Conservation (phyloP, 177 flowering plant species). For the Vitis hybrid region DNA sequence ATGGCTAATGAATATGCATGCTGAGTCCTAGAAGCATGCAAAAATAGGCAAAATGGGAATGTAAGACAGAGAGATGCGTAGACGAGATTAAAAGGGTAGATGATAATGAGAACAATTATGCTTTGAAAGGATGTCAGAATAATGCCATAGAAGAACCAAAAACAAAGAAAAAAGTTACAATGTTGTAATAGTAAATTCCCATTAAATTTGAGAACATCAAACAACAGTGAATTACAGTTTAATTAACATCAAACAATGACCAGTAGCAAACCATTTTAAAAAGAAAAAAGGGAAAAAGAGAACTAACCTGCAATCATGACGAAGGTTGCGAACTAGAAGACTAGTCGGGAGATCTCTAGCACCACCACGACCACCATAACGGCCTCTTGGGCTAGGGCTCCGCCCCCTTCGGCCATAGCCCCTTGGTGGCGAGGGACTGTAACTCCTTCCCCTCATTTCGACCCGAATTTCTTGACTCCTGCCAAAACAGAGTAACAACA, state of each 20-base stretch:
- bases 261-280: background rate
- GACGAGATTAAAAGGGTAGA: no score
- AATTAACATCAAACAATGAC: background rate
- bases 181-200: no score
- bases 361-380: constrained; percentile 33
- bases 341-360: constrained; percentile 49
- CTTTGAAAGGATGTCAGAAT: no score
- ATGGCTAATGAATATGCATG: no score
- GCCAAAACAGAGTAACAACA: background rate
- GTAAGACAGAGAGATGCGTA: no score
- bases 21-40: no score
- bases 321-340: constrained; percentile 52
- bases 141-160: no score
- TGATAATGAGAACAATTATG: no score
- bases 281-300: background rate
- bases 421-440: constrained; percentile 48
- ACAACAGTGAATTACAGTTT: background rate
- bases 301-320: constrained; percentile 48
- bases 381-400: constrained; percentile 54
- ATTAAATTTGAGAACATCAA: no score
- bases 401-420: constrained; percentile 43
- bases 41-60: no score
- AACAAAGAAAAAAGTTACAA: no score
- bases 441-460: constrained; percentile 44
- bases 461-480: background rate